Conservation (phyloP, 139 green algal genomes). For the Monoraphidium neglectum region DNA sequence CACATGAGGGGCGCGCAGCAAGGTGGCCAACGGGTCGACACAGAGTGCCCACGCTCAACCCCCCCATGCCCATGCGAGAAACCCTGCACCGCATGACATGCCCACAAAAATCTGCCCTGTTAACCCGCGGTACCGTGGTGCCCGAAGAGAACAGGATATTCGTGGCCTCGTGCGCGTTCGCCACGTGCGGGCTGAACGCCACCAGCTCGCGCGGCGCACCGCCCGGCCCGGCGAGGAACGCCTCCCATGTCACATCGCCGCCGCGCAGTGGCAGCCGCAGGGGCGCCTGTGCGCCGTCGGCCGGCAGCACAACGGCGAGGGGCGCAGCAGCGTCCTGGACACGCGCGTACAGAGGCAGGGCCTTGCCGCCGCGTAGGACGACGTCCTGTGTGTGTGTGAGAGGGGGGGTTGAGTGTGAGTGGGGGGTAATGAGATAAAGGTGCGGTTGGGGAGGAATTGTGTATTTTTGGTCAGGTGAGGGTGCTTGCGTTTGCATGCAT, state of each 20-base stretch:
- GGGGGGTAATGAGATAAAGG: too few species aligned
- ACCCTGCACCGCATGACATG: background rate
- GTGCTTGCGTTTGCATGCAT: too few species aligned
- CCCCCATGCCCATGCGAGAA: background rate
- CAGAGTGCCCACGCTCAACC: background rate
- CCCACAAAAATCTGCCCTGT: background rate
- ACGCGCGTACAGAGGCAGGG: conserved; percentile 74
- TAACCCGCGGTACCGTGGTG: conserved; percentile 72
- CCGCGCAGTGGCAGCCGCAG: conserved; percentile 11
- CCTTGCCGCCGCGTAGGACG: conserved; percentile 71
- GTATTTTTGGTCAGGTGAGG: too few species aligned
- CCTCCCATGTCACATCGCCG: conserved; percentile 36
- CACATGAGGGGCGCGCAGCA: too few species aligned
- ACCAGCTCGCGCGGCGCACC: background rate
- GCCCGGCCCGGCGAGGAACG: conserved; percentile 45
- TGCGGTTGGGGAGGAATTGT: too few species aligned
- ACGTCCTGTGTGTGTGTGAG: too few species aligned
- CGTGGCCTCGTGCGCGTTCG: conserved; percentile 43
- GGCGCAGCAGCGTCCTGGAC: conserved; percentile 44
- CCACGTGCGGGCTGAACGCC: conserved; percentile 36
- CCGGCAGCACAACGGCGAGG: conserved; percentile 52
- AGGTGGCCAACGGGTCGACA: too few species aligned
- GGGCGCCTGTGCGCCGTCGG: background rate
- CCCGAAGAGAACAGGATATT: conserved; percentile 94
- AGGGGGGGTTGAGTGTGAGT: too few species aligned